Conservation (phyloP, 192 early-diverging fungal genomes). For the Chytriomyces sp. region DNA sequence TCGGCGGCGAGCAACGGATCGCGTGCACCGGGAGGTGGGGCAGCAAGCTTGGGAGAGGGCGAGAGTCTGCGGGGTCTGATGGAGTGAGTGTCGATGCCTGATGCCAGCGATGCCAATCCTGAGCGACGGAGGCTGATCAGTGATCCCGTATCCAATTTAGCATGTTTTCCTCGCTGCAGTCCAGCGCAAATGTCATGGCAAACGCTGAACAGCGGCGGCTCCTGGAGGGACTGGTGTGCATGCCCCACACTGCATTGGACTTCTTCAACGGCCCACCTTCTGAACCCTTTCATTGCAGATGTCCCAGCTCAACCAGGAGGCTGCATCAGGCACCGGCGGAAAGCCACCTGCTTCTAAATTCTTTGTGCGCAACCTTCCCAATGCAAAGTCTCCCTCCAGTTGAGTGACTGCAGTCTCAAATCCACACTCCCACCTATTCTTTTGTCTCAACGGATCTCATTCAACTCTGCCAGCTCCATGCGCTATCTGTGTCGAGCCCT, state of each 20-base stretch:
- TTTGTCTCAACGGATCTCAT: not conserved
- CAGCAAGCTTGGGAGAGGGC: not conserved
- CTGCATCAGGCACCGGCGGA: not conserved
- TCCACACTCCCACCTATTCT: not conserved
- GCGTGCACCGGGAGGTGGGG: not conserved
- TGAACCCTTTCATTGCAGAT: not conserved
- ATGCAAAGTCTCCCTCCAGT: not conserved
- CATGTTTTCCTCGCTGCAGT: not conserved
- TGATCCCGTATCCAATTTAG: not conserved
- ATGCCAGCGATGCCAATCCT: not conserved
- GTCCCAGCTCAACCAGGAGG: slow-evolving; percentile 22
- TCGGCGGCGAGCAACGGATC: not conserved
- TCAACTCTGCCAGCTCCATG: slow-evolving; percentile 5
- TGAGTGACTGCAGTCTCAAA: not conserved
- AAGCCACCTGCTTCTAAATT: slow-evolving; percentile 30
- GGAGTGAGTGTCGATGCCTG: not conserved
- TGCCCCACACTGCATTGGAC: not conserved
- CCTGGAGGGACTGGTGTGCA: slow-evolving; percentile 4
- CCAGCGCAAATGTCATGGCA: not conserved
- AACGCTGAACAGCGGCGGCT: slow-evolving; percentile 1
- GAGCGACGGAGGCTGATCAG: not conserved
- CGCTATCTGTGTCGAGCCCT: slow-evolving; percentile 27
- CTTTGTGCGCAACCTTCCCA: slow-evolving; percentile 30
- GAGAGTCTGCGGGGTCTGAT: not conserved
- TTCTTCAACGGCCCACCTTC: not conserved